A percentile compares a stretch with the other conserved stretches of the same genome.
Evolutionary conservation across 2,329 filamentous ascomycete species (phyloP).

Genomic region (Aquanectria penicillioides): DNA sequence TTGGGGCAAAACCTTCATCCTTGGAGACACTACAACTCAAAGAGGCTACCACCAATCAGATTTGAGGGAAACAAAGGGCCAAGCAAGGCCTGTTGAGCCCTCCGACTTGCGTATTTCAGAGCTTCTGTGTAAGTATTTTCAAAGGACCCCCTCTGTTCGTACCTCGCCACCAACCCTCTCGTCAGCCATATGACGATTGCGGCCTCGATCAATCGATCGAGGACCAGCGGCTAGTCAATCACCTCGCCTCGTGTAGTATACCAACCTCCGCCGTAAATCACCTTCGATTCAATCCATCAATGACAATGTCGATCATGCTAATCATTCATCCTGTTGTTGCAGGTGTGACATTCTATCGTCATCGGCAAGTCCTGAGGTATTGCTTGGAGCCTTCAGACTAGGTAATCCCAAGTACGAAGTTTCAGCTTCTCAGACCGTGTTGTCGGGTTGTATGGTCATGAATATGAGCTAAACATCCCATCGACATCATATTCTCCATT

Average conservation of each 20-base stretch:
- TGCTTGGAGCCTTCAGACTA: background rate
- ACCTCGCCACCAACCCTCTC: conserved; percentile 27
- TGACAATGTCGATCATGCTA: conserved; percentile 19
- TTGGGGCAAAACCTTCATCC: too few species aligned
- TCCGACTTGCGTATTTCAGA: background rate
- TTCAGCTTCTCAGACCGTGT: background rate
- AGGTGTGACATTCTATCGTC: background rate
- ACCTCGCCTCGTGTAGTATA: conserved; percentile 2
- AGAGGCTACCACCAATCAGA: background rate
- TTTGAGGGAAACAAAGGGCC: background rate
- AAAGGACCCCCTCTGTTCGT: conserved; percentile 17
- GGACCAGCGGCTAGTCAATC: conserved; percentile 37
- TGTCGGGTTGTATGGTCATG: background rate
- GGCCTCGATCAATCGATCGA: conserved; percentile 48
- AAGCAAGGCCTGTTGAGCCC: background rate
- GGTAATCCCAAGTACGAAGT: background rate
- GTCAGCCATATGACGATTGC: conserved; percentile 39
- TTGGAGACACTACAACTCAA: background rate
- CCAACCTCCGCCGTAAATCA: conserved; percentile 20
- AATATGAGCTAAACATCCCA: conserved; percentile 15
- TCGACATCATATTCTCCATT: background rate
- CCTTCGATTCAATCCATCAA: background rate
- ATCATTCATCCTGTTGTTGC: conserved; percentile 3
- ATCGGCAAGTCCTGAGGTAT: background rate
- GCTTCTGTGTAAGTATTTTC: conserved; percentile 27